These are phyloP conservation scores for Tritrichomonas foetus DNA, from an alignment of 208 protist genomes.

Conservation along the genomic window DNA sequence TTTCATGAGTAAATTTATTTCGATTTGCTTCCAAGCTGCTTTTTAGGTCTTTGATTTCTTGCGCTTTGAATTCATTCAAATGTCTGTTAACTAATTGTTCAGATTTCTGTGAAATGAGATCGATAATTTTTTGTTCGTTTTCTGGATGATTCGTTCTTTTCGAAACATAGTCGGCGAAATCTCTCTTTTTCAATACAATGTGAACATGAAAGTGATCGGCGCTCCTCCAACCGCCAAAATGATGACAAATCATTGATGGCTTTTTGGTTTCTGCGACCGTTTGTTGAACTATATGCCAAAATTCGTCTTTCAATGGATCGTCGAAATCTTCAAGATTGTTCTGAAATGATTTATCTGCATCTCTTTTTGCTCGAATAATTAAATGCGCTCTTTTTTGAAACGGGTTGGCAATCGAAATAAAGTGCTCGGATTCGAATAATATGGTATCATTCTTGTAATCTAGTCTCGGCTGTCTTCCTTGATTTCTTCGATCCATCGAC, in stretches of 20 bases:
- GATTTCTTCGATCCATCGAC: no score
- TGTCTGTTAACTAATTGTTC: not conserved
- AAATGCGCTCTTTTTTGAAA: slow-evolving; percentile 7
- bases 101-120: not conserved
- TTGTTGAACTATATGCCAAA: slow-evolving; percentile 27
- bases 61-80: not conserved
- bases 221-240: not conserved
- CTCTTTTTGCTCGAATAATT: not conserved
- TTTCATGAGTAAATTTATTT: not conserved
- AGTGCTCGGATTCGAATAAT: not conserved
- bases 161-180: not conserved
- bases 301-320: not conserved
- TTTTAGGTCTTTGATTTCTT: not conserved
- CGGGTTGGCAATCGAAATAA: not conserved
- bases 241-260: not conserved
- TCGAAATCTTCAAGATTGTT: slow-evolving; percentile 28
- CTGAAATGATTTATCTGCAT: not conserved
- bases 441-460: not conserved
- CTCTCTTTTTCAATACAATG: not conserved
- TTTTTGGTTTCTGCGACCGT: not conserved
- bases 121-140: not conserved
- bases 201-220: slow-evolving; percentile 34
- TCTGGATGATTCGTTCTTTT: not conserved
- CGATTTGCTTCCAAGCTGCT: not conserved
- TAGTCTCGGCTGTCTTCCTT: not conserved